phyloP scores from a whole-genome alignment of 73 alveolate species.

The Effrenium voratum region DNA sequence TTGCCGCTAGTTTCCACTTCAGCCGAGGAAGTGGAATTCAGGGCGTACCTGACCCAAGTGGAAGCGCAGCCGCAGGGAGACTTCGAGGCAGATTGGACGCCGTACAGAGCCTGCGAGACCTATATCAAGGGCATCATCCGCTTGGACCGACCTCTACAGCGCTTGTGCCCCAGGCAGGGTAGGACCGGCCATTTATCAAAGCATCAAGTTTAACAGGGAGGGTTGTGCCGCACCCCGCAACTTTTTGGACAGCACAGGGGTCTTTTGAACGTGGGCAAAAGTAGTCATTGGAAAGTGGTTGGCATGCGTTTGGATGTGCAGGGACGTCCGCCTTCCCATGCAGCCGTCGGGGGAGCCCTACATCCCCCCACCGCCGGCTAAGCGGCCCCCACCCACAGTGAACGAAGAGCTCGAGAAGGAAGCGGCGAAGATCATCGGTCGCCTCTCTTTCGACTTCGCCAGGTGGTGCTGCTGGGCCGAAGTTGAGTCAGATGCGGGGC shows the following conservation, averaged over 20 bases:
- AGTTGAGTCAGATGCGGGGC: too few relatives aligned
- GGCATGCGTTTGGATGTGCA: too few relatives aligned
- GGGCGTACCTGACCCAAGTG: conserved; percentile 81
- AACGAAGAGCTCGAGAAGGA: conserved; percentile 82
- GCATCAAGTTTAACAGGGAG: too few relatives aligned
- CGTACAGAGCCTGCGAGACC: conserved; percentile 32
- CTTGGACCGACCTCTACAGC: conserved; percentile 79
- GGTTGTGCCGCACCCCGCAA: too few relatives aligned
- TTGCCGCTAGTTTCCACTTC: too few relatives aligned
- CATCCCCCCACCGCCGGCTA: conserved; percentile 76
- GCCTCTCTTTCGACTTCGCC: conserved; percentile 69
- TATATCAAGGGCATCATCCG: conserved; percentile 69
- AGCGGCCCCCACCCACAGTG: conserved; percentile 84
- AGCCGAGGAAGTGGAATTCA: conserved; percentile 56
- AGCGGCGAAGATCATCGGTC: conserved; percentile 54
- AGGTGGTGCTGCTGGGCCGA: too few relatives aligned
- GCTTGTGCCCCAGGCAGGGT: conserved; percentile 66
- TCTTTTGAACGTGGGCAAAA: too few relatives aligned
- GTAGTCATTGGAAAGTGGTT: too few relatives aligned
- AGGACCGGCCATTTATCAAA: too few relatives aligned
- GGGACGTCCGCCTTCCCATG: conserved; percentile 47
- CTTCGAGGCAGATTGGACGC: neutral
- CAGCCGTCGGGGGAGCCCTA: conserved; percentile 66
- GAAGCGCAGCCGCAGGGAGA: neutral
- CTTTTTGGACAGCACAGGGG: too few relatives aligned